Evolutionary conservation across 129 eudicot species (phyloP).

Genomic region (Flaveria brownii): DNA sequence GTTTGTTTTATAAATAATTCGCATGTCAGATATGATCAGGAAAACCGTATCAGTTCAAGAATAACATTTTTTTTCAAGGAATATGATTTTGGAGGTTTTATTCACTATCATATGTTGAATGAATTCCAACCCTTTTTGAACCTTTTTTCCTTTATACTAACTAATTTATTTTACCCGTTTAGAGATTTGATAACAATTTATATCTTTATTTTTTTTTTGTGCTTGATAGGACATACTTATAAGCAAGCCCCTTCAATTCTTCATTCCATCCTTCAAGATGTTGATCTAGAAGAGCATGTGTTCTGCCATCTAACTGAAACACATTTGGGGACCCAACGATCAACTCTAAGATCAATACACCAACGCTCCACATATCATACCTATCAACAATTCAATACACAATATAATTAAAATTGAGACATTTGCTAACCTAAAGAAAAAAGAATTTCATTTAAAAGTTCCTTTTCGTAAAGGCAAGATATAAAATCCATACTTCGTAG

Average conservation of each 20-base stretch:
- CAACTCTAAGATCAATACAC: constrained; percentile 84
- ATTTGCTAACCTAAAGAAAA: too few species aligned
- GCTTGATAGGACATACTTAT: constrained; percentile 56
- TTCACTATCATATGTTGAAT: background rate
- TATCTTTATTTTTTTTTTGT: background rate
- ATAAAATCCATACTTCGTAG: constrained; percentile 57
- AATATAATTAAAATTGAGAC: too few species aligned
- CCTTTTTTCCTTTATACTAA: background rate
- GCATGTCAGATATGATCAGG: background rate
- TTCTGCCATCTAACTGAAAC: constrained; percentile 67
- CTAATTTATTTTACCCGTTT: background rate
- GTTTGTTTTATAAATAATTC: background rate
- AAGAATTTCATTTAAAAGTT: too few species aligned
- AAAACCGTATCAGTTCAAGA: background rate
- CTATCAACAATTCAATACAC: constrained; percentile 34
- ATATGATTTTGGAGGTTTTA: background rate
- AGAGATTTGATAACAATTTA: background rate
- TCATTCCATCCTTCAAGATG: constrained; percentile 95
- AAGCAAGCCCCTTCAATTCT: constrained; percentile 80
- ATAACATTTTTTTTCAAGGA: background rate
- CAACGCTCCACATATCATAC: constrained; percentile 99
- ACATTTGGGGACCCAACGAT: constrained; percentile 93
- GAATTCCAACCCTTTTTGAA: background rate
- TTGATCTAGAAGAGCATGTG: constrained; percentile 79
- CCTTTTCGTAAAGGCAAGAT: background rate